A percentile compares a stretch with the other conserved stretches of the same genome.
Conservation (phyloP, 2,329 filamentous ascomycete species). For the Xylaria sp. region DNA sequence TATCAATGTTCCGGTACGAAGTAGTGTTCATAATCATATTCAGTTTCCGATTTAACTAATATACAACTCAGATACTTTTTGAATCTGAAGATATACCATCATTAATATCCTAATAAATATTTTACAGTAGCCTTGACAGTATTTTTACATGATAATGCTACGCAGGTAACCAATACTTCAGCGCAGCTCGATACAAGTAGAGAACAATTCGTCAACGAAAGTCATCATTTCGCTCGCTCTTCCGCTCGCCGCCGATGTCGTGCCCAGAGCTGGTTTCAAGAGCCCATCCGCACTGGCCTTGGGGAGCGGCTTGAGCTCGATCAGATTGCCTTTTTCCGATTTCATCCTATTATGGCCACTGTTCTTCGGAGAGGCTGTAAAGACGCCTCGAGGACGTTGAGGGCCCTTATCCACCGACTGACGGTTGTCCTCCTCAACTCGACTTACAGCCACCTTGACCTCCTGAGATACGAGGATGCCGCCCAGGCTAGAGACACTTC, state of each 20-base stretch:
- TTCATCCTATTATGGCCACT: slow-evolving; percentile 5
- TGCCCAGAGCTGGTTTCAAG: slow-evolving; percentile 40
- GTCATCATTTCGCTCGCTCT: slow-evolving; percentile 48
- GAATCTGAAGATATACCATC: not conserved
- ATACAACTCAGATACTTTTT: not conserved
- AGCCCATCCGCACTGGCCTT: slow-evolving; percentile 25
- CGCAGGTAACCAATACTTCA: slow-evolving; percentile 3
- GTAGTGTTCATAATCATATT: too few relatives aligned
- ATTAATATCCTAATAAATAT: slow-evolving; percentile 1
- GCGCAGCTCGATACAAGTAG: slow-evolving; percentile 43
- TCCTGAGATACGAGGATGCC: slow-evolving; percentile 72
- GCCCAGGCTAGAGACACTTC: slow-evolving; percentile 52
- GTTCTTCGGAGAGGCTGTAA: not conserved
- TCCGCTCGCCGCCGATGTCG: slow-evolving; percentile 51
- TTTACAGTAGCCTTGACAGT: not conserved
- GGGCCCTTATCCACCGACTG: not conserved
- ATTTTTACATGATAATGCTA: not conserved
- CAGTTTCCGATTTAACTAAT: not conserved
- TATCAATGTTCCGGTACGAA: too few relatives aligned
- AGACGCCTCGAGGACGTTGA: not conserved
- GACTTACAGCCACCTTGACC: slow-evolving; percentile 63
- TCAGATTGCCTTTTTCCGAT: not conserved
- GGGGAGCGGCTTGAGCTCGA: slow-evolving; percentile 34
- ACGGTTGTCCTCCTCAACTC: slow-evolving; percentile 46
- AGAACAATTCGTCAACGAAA: slow-evolving; percentile 49